Conservation (phyloP, 768 basidiomycete genomes). For the Termitomyces titanicus region DNA sequence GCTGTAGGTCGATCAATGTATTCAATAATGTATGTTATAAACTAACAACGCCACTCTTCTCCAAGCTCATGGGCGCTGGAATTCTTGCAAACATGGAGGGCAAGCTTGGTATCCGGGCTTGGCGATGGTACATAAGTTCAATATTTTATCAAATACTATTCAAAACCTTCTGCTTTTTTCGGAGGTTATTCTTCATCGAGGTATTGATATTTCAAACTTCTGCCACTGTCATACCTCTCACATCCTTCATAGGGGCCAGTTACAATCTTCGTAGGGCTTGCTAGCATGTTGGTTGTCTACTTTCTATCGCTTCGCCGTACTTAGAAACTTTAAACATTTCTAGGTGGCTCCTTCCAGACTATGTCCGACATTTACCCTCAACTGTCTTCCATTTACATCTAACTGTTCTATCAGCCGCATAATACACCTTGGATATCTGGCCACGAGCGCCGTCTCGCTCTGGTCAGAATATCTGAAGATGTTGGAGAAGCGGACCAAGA, state of each 20-base stretch:
- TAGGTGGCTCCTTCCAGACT: conserved; percentile 59
- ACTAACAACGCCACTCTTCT: background rate
- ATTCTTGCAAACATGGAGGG: conserved; percentile 70
- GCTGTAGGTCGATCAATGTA: conserved; percentile 33
- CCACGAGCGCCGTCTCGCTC: conserved; percentile 51
- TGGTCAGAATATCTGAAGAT: conserved; percentile 63
- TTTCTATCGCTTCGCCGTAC: background rate
- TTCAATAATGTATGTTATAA: background rate
- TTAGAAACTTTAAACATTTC: background rate
- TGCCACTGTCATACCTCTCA: background rate
- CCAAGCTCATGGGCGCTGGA: conserved; percentile 66
- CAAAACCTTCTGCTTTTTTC: background rate
- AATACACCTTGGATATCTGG: conserved; percentile 60
- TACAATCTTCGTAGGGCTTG: conserved; percentile 57
- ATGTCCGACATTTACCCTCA: conserved; percentile 31
- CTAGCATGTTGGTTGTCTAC: conserved; percentile 39
- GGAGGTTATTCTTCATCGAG: conserved; percentile 75
- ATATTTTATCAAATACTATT: background rate
- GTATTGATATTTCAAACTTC: conserved; percentile 21
- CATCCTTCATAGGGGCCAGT: conserved; percentile 46
- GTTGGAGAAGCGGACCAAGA: conserved; percentile 65
- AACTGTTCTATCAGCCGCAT: conserved; percentile 36
- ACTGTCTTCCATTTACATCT: background rate
- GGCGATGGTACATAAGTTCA: conserved; percentile 49
- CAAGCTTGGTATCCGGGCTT: conserved; percentile 57